phyloP scores from a whole-genome alignment of 179 eudicot species.

The Drosera spatulata region DNA sequence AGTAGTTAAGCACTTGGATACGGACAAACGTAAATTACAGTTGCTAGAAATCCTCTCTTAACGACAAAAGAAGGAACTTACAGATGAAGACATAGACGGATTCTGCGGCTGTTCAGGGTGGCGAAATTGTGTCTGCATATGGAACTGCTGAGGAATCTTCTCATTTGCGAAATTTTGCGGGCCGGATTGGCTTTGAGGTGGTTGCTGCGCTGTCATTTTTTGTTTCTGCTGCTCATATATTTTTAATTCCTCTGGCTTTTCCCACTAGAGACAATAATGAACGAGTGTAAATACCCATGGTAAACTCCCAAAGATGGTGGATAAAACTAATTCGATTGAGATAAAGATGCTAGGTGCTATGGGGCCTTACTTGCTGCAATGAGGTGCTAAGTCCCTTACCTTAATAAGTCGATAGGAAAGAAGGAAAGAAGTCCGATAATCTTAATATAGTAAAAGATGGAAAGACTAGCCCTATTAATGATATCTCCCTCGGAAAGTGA shows the following conservation, averaged over 20 bases:
- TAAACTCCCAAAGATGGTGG: not conserved
- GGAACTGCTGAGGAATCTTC: slow-evolving; percentile 37
- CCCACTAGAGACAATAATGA: slow-evolving; percentile 48
- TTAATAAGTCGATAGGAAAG: no score
- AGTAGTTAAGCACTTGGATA: no score
- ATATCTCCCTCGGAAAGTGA: no score
- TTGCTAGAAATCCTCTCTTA: slow-evolving; percentile 4
- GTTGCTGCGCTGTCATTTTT: slow-evolving; percentile 37
- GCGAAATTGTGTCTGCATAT: slow-evolving; percentile 24
- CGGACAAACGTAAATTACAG: not conserved
- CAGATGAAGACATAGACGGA: slow-evolving; percentile 37
- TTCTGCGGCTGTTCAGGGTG: slow-evolving; percentile 47
- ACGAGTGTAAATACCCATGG: slow-evolving; percentile 3
- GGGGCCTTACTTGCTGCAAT: no score
- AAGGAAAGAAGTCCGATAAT: no score
- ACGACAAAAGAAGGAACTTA: slow-evolving; percentile 17
- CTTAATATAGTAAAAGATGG: no score
- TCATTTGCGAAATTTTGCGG: slow-evolving; percentile 35
- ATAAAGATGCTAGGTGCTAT: no score
- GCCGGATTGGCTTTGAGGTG: slow-evolving; percentile 31
- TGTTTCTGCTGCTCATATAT: slow-evolving; percentile 53
- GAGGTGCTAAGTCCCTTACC: no score
- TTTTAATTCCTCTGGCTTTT: slow-evolving; percentile 67
- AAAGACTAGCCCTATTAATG: no score
- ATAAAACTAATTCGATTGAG: no score